Percentiles rank a stretch among this genome's conserved stretches.
Conservation (phyloP, 306 rosid species). For the Cicer pinnatifidum region DNA sequence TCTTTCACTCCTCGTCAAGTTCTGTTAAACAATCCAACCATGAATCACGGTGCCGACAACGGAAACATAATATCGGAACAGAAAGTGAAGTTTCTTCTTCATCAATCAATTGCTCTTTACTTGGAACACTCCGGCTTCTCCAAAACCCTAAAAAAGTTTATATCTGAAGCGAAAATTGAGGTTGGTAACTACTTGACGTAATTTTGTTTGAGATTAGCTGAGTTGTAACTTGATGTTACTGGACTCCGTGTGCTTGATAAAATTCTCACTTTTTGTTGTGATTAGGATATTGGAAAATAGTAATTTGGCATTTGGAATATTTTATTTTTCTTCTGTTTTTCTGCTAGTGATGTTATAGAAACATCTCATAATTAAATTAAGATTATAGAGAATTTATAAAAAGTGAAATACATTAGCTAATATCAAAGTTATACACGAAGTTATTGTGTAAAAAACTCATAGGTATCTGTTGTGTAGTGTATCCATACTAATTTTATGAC, state of each 20-base stretch:
- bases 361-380: not conserved
- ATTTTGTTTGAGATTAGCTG: not conserved
- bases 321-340: not conserved
- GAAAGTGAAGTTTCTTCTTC: conserved; percentile 57
- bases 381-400: not conserved
- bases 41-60: conserved; percentile 48
- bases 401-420: not conserved
- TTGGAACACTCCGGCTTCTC: conserved; percentile 64
- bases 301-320: not conserved
- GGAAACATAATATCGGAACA: conserved; percentile 14
- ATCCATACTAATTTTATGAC: not conserved
- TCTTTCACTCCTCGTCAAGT: conserved; percentile 79
- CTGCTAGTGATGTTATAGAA: not conserved
- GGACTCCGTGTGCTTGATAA: not conserved
- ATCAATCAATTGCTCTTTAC: conserved; percentile 64
- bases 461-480: not conserved
- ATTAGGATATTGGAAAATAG: not conserved
- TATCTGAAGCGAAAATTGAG: conserved; percentile 67
- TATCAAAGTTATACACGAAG: not conserved
- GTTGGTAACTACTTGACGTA: conserved; percentile 32
- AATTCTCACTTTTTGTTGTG: not conserved
- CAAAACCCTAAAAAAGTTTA: conserved; percentile 72
- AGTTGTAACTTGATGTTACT: not conserved
- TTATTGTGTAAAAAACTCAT: not conserved
- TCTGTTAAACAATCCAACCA: conserved; percentile 49